These are phyloP conservation scores for Aureobasidium melanogenum DNA, from an alignment of 2,329 filamentous ascomycete genomes.

Conservation along the genomic window DNA sequence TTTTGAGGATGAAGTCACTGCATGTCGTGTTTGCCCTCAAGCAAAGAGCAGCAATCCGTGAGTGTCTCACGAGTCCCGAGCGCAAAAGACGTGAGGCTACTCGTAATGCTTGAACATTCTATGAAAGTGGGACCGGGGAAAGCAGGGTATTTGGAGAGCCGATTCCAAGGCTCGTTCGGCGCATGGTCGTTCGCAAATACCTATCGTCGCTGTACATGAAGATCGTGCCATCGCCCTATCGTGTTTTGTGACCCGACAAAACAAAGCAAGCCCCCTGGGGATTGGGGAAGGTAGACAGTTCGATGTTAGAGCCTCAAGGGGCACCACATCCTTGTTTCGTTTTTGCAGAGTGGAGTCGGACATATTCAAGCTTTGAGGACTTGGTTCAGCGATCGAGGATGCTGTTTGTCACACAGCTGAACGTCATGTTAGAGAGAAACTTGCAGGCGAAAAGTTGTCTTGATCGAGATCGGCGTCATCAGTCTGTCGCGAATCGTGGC, in stretches of 20 bases:
- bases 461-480: neutral
- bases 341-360: neutral
- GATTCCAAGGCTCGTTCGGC: neutral
- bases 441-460: neutral
- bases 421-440: neutral
- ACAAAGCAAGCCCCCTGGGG: slow-evolving; percentile 1
- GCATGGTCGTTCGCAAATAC: neutral
- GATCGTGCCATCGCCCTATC: slow-evolving; percentile 4
- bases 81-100: neutral
- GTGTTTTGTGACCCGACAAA: neutral
- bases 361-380: neutral
- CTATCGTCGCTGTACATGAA: neutral
- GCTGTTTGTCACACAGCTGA: neutral
- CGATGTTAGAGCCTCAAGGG: neutral
- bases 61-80: neutral
- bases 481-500: neutral
- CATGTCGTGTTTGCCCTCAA: neutral
- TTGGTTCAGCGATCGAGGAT: neutral
- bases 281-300: no score
- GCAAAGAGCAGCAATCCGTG: neutral
- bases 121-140: neutral
- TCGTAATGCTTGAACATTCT: neutral
- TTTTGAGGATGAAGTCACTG: neutral
- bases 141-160: neutral
- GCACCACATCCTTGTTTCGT: neutral